phyloP scores from a whole-genome alignment of 2,329 filamentous ascomycete species.

The Acephala macrosclerotiorum region DNA sequence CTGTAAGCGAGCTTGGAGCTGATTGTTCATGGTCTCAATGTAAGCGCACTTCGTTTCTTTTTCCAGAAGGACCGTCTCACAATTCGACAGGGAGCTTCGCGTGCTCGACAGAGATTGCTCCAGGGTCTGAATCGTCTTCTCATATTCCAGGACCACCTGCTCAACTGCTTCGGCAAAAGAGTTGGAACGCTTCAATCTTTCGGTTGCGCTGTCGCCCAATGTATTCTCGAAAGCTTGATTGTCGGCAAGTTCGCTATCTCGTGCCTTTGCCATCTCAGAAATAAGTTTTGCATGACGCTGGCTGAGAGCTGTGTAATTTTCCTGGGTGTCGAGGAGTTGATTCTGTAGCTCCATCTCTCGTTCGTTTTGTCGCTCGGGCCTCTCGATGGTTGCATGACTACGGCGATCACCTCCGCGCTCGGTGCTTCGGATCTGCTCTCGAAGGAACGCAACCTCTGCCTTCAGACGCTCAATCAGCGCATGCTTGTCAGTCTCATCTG shows the following conservation, averaged over 20 bases:
- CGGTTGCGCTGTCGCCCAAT: conserved; percentile 79
- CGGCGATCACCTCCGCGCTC: conserved; percentile 67
- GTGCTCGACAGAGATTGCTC: conserved; percentile 93
- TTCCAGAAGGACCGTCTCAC: conserved; percentile 87
- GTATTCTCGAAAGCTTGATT: conserved; percentile 66
- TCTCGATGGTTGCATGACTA: conserved; percentile 68
- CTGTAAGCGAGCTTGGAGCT: conserved; percentile 88
- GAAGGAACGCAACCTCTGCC: conserved; percentile 90
- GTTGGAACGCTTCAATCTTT: conserved; percentile 91
- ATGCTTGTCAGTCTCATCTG: conserved; percentile 92
- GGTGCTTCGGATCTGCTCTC: conserved; percentile 90
- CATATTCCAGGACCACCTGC: conserved; percentile 95
- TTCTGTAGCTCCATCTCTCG: conserved; percentile 92
- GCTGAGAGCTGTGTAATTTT: conserved; percentile 92
- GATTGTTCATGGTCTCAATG: conserved; percentile 87
- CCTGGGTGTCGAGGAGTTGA: conserved; percentile 88
- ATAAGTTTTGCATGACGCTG: conserved; percentile 96
- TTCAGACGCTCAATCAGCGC: conserved; percentile 92
- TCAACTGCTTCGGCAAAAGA: conserved; percentile 96
- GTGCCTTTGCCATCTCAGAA: conserved; percentile 87
- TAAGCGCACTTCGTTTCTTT: conserved; percentile 95
- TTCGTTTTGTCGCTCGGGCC: conserved; percentile 80
- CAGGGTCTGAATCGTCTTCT: conserved; percentile 95
- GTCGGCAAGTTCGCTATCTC: conserved; percentile 71
- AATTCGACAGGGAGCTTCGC: conserved; percentile 79